Conservation (phyloP, 73 alveolate genomes). For the Uronychia binucleata region DNA sequence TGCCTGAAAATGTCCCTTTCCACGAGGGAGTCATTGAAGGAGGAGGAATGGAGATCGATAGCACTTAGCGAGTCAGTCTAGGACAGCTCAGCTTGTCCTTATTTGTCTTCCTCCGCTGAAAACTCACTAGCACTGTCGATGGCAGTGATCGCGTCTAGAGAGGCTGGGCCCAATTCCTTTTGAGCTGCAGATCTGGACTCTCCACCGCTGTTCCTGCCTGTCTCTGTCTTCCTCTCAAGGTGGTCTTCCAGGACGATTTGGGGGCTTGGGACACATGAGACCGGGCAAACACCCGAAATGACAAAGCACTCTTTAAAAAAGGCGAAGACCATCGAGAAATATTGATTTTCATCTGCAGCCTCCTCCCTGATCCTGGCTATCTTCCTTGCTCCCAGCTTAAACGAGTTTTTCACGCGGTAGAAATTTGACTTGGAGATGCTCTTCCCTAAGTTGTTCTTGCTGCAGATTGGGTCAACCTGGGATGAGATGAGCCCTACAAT, state of each 20-base stretch:
- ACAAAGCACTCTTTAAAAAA: not conserved
- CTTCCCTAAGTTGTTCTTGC: conserved; percentile 58
- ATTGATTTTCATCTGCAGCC: not conserved
- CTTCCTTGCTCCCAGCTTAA: conserved; percentile 13
- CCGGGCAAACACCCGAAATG: not conserved
- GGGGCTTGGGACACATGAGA: not conserved
- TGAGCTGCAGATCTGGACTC: not conserved
- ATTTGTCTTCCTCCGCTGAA: not conserved
- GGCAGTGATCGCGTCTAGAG: too few relatives aligned
- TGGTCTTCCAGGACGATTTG: not conserved
- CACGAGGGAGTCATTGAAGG: too few relatives aligned
- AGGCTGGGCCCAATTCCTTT: not conserved
- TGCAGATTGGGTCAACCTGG: conserved; percentile 46
- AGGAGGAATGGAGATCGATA: too few relatives aligned
- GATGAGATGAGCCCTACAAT: not conserved
- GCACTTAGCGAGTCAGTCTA: too few relatives aligned
- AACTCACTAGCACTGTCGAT: too few relatives aligned
- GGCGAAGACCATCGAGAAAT: not conserved
- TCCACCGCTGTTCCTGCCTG: too few relatives aligned
- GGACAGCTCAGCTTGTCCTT: too few relatives aligned
- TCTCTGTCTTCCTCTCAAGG: too few relatives aligned
- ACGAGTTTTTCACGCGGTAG: conserved; percentile 20
- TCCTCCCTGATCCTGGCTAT: not conserved
- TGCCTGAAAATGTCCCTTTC: too few relatives aligned
- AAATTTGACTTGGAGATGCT: conserved; percentile 42